Evolutionary conservation across 2,329 filamentous ascomycete species (phyloP).

Genomic region (Daldinia sp.): DNA sequence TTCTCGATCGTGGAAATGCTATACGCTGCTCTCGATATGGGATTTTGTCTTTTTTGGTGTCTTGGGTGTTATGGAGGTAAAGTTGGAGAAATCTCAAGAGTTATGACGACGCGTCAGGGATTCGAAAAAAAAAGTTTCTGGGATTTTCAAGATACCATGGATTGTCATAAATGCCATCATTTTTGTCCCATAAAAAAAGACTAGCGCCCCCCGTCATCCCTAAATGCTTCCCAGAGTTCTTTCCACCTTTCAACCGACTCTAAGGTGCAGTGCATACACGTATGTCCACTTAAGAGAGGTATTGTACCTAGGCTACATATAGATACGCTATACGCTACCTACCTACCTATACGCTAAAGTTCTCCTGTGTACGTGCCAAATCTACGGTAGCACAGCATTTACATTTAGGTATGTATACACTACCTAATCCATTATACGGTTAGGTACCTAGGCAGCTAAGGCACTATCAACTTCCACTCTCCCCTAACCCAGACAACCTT

Average conservation of each 20-base stretch:
- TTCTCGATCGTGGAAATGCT: not conserved
- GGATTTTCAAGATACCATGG: not conserved
- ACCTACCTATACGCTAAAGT: not conserved
- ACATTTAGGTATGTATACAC: constrained; percentile 11
- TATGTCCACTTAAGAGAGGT: not conserved
- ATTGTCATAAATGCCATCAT: not conserved
- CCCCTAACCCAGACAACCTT: no score
- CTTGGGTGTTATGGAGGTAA: not conserved
- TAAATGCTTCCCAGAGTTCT: not conserved
- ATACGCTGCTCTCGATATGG: constrained; percentile 7
- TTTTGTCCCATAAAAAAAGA: constrained; percentile 14
- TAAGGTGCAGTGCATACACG: not conserved
- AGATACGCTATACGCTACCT: not conserved
- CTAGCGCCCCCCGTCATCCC: constrained; percentile 3
- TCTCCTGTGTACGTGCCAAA: not conserved
- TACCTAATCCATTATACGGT: not conserved
- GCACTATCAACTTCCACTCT: no score
- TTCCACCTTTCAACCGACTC: not conserved
- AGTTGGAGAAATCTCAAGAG: constrained; percentile 1
- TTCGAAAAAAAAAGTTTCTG: no score
- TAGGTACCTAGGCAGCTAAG: not conserved
- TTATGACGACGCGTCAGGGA: not conserved
- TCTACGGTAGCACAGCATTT: constrained; percentile 4
- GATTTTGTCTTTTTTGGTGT: not conserved
- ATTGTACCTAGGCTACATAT: not conserved